A percentile compares a stretch with the other conserved stretches of the same genome.
phyloP scores from a whole-genome alignment of 495 filamentous ascomycete genomes.

The Penicillium mononematosum region DNA sequence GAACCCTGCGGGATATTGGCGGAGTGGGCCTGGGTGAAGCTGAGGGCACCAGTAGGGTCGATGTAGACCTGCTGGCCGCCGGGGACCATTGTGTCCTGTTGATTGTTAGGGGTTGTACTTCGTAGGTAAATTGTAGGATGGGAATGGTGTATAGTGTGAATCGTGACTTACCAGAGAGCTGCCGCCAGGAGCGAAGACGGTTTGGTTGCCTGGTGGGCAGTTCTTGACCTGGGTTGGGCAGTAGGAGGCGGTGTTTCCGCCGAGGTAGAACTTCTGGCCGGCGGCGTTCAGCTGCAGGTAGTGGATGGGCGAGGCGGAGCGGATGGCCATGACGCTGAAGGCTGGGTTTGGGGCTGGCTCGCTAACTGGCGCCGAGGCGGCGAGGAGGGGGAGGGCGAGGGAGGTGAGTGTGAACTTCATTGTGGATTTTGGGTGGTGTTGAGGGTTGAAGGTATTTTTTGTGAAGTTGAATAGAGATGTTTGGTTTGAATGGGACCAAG shows the following conservation, averaged over 20 bases:
- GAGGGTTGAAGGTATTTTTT: not conserved
- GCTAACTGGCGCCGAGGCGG: conserved; percentile 29
- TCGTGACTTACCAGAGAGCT: conserved; percentile 31
- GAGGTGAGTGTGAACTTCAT: conserved; percentile 35
- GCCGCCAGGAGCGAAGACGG: conserved; percentile 41
- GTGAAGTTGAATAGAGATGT: not conserved
- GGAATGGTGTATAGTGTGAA: not conserved
- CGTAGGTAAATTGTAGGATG: not conserved
- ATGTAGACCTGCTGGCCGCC: conserved; percentile 68
- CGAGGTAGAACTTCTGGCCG: conserved; percentile 43
- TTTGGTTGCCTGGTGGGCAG: conserved; percentile 47
- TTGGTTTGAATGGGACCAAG: not conserved
- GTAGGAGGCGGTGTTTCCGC: conserved; percentile 39
- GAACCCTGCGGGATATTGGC: conserved; percentile 55
- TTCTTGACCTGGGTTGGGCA: conserved; percentile 30
- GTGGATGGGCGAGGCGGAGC: conserved; percentile 46
- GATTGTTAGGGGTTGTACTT: not conserved
- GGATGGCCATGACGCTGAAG: conserved; percentile 39
- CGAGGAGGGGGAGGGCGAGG: conserved; percentile 32
- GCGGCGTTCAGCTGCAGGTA: conserved; percentile 39
- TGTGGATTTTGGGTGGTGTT: conserved; percentile 6
- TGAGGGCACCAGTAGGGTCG: conserved; percentile 51
- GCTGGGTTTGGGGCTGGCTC: conserved; percentile 18
- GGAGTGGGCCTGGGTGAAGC: conserved; percentile 61
- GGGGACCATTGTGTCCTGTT: conserved; percentile 55